A percentile compares a stretch with the other conserved stretches of the same genome.
Evolutionary conservation across 148 eudicot species (phyloP).

Genomic region (Salicornia ramosissima): DNA sequence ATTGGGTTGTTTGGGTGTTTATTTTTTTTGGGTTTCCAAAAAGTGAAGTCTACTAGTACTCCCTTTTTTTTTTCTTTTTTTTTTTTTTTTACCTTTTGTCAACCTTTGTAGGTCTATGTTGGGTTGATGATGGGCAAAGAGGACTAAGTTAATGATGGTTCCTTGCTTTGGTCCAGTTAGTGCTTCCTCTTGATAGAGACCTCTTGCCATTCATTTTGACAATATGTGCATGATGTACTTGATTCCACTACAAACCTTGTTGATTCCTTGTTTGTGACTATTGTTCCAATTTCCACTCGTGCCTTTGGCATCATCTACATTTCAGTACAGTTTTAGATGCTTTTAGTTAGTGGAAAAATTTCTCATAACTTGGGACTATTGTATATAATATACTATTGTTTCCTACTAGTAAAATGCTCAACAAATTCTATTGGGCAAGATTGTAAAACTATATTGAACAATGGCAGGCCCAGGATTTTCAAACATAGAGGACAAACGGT

Average conservation of each 20-base stretch:
- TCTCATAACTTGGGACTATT: slow-evolving; percentile 3
- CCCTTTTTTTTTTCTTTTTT: slow-evolving; percentile 6
- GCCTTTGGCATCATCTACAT: slow-evolving; percentile 13
- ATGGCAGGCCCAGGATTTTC: not conserved
- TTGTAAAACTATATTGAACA: not conserved
- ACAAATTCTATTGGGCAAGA: no score
- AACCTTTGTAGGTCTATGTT: slow-evolving; percentile 33
- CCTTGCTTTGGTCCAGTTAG: slow-evolving; percentile 18
- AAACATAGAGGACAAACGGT: no score
- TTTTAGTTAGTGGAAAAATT: slow-evolving; percentile 3
- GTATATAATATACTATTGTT: not conserved
- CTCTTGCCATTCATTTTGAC: slow-evolving; percentile 8
- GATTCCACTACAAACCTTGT: slow-evolving; percentile 15
- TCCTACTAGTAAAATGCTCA: not conserved
- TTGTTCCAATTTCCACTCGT: slow-evolving; percentile 13
- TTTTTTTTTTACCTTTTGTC: slow-evolving; percentile 24
- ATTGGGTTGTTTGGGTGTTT: slow-evolving; percentile 6
- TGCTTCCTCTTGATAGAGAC: slow-evolving; percentile 25
- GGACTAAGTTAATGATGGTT: slow-evolving; percentile 33
- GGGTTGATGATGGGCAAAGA: slow-evolving; percentile 30
- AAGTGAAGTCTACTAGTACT: slow-evolving; percentile 11
- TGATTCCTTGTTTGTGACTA: slow-evolving; percentile 17
- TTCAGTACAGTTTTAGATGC: slow-evolving; percentile 11
- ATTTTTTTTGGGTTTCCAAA: slow-evolving; percentile 11
- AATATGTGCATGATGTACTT: slow-evolving; percentile 18